Conservation (phyloP, 163 green algal genomes). For the Chlamydomonas reinhardtii region DNA sequence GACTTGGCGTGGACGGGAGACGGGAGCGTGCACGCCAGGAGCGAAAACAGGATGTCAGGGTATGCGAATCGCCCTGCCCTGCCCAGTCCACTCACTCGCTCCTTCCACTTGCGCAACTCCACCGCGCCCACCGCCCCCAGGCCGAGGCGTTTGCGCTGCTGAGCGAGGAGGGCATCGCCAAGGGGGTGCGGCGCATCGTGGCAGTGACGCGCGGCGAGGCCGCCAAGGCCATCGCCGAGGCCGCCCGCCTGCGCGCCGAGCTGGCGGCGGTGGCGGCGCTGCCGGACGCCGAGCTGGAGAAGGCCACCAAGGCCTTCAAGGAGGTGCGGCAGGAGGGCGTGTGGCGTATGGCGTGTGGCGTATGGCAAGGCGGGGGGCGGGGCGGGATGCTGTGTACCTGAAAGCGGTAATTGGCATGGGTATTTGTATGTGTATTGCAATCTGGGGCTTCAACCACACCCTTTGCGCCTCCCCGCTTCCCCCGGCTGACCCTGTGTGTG, state of each 20-base stretch:
- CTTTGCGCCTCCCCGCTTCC: too few species aligned
- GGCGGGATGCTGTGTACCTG: too few species aligned
- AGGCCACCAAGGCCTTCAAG: slow-evolving; percentile 73
- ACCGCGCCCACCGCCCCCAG: slow-evolving; percentile 24
- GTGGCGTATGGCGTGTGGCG: background rate
- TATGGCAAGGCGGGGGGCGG: background rate
- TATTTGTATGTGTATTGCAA: too few species aligned
- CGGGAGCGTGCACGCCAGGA: too few species aligned
- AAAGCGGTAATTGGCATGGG: too few species aligned
- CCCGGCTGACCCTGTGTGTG: too few species aligned
- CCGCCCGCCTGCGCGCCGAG: slow-evolving; percentile 66
- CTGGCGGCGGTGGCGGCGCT: slow-evolving; percentile 65
- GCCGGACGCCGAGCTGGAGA: slow-evolving; percentile 67
- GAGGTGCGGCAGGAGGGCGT: slow-evolving; percentile 27
- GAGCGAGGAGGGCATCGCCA: slow-evolving; percentile 96
- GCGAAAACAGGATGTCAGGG: too few species aligned
- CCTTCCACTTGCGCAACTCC: too few species aligned
- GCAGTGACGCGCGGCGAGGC: slow-evolving; percentile 88
- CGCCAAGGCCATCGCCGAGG: slow-evolving; percentile 75
- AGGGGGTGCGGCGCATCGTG: slow-evolving; percentile 93
- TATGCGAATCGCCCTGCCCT: too few species aligned
- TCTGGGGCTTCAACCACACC: too few species aligned
- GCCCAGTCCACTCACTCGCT: too few species aligned
- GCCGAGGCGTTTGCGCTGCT: slow-evolving; percentile 93
- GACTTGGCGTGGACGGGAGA: too few species aligned